Conservation (phyloP, 2,329 filamentous ascomycete species). For the Coniochaeta ligniaria region DNA sequence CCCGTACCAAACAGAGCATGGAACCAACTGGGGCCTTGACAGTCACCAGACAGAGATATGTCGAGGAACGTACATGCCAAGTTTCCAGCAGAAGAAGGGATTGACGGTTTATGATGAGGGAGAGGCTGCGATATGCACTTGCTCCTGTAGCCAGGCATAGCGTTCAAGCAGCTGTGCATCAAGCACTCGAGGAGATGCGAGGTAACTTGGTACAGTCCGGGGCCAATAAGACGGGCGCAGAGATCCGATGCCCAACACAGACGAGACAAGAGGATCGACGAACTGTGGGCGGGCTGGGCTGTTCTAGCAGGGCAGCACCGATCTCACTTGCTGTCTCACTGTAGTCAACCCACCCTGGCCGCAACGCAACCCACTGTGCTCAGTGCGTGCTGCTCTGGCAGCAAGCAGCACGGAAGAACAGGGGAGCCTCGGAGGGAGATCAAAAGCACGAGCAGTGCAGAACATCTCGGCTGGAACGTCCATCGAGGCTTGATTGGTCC, state of each 20-base stretch:
- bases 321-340: conserved; percentile 1
- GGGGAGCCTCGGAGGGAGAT: conserved; percentile 12
- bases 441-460: conserved; percentile 17
- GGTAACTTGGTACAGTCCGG: conserved; percentile 6
- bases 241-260: conserved; percentile 16
- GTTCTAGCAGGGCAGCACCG: conserved; percentile 1
- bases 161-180: conserved; percentile 4
- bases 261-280: conserved; percentile 17
- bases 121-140: conserved; percentile 9
- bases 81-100: conserved; percentile 10
- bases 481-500: conserved; percentile 31
- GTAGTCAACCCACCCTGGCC: conserved; percentile 1
- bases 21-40: conserved; percentile 25
- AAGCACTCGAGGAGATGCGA: neutral
- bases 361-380: neutral
- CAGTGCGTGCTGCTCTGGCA: neutral
- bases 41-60: conserved; percentile 17
- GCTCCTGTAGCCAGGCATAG: conserved; percentile 10
- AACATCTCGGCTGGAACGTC: conserved; percentile 33
- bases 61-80: conserved; percentile 13
- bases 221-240: conserved; percentile 17
- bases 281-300: conserved; percentile 6
- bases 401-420: neutral
- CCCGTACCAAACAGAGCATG: conserved; percentile 29
- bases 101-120: conserved; percentile 8